Base-by-base conservation (phyloP, 2,329 filamentous ascomycete genomes). In the Arthrobotrys sphaeroides region DNA sequence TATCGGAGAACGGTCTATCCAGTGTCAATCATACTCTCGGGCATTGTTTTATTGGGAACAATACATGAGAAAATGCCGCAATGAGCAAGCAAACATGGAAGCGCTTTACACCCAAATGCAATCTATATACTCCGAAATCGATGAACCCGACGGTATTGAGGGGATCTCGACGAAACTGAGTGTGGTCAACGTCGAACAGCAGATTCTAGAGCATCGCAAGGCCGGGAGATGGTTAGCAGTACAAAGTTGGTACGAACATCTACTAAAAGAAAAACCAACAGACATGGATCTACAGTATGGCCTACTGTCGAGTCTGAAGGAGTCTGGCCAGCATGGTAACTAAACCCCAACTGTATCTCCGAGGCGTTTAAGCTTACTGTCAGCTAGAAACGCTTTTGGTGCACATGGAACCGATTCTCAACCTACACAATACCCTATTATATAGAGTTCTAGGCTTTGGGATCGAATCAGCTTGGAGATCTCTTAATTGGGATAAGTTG, bases 211-310 rank as follows among this genome's bases (percentile, higher is more conserved):
- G 79, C 93, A 99, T 83, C 89, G 91, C 69, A 98, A 97, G 82
- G 92, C 94, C 18, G 95, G 95, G 2, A 87, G 94, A 77, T 99
- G 95, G 94, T 90, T 92, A 13, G 92, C 94, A 60, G 95, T 94
- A 22, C 95, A 98, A 83, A 96, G 92, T 77, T 99, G 96, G 95
- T 98, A 97, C 82, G 94, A 99, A 81, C 89, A 97, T 78, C 90
- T 94, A 77, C 86, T 98, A 33, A 90, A 91, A 1, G 90, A 95
- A 79, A 87, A 90, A 49, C 94, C 94, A 0, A 85, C 90, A 62
- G 90, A 96, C 80, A 81, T 87, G 16, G 91, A 96, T 68, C 86
- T 91, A 10, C 94, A 97, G 81, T 86, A 92, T 68, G 91, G 96
- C 79, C 86, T 99, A 36, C 85, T 99, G 64, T 91, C 90, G 28